Conservation (phyloP, 2,329 filamentous ascomycete genomes). For the Stagonosporopsis tanaceti region DNA sequence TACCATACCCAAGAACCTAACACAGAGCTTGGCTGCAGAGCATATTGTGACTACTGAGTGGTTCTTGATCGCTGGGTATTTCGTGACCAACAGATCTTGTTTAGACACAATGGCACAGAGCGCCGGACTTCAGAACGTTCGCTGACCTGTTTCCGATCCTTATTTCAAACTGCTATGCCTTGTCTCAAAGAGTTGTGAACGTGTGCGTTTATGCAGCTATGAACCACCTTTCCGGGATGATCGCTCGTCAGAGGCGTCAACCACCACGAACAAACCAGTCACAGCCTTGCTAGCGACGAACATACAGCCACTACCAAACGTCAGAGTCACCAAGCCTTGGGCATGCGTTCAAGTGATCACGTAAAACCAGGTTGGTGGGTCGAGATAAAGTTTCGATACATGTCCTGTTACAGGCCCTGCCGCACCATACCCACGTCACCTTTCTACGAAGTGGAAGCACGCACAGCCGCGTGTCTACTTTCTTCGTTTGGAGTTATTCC, state of each 20-base stretch:
- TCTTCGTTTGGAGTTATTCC: conserved; percentile 3
- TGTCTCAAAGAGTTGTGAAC: not conserved
- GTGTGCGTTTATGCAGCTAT: conserved; percentile 1
- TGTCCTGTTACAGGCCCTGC: conserved; percentile 12
- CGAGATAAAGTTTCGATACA: conserved; percentile 17
- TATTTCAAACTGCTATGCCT: conserved; percentile 13
- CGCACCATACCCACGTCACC: conserved; percentile 15
- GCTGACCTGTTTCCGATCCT: not conserved
- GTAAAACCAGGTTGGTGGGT: conserved; percentile 13
- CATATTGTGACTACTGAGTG: not conserved
- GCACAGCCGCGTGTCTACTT: conserved; percentile 2
- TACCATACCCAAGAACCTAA: not conserved
- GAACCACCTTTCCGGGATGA: conserved; percentile 14
- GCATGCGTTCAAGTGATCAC: conserved; percentile 7
- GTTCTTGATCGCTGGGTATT: not conserved
- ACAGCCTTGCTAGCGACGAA: conserved; percentile 7
- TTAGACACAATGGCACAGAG: not conserved
- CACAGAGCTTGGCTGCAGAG: not conserved
- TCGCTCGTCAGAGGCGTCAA: conserved; percentile 10
- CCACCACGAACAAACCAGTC: not conserved
- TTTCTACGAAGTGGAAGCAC: not conserved
- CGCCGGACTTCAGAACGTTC: not conserved
- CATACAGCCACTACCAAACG: conserved; percentile 2
- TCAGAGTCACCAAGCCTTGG: conserved; percentile 9
- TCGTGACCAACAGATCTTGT: not conserved